phyloP scores from a whole-genome alignment of 2,329 filamentous ascomycete species.

The Graphilbum sp. region DNA sequence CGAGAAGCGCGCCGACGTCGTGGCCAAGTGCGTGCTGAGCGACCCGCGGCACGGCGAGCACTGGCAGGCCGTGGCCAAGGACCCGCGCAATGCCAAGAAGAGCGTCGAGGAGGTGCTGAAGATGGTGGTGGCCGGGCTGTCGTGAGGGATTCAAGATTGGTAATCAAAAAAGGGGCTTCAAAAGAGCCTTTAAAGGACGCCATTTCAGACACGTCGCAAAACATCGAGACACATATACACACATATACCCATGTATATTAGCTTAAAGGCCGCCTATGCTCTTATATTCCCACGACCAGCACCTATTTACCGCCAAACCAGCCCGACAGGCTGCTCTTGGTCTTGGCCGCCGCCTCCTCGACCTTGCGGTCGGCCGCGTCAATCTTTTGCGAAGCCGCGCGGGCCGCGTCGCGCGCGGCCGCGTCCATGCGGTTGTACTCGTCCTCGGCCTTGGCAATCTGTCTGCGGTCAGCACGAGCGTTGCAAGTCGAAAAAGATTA shows the following conservation, averaged over 20 bases:
- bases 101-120: conserved; percentile 67
- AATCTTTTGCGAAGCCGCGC: conserved; percentile 51
- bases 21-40: conserved; percentile 62
- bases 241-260: too few species aligned
- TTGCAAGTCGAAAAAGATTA: background rate
- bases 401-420: conserved; percentile 46
- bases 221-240: too few species aligned
- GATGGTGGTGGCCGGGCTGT: conserved; percentile 45
- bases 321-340: conserved; percentile 66
- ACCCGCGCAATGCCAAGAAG: conserved; percentile 64
- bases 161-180: too few species aligned
- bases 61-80: conserved; percentile 77
- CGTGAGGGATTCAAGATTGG: conserved; percentile 1
- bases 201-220: too few species aligned
- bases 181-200: too few species aligned
- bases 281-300: too few species aligned
- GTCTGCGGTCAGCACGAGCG: conserved; percentile 4
- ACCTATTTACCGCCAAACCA: conserved; percentile 56
- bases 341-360: conserved; percentile 60
- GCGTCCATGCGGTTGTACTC: conserved; percentile 23
- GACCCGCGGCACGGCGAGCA: conserved; percentile 87
- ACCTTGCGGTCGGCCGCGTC: conserved; percentile 74
- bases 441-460: conserved; percentile 47
- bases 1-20: conserved; percentile 76
- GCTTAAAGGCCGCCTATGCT: too few species aligned